Evolutionary conservation across 768 basidiomycete species (phyloP).

Genomic region (Clitopilus hobsonii): DNA sequence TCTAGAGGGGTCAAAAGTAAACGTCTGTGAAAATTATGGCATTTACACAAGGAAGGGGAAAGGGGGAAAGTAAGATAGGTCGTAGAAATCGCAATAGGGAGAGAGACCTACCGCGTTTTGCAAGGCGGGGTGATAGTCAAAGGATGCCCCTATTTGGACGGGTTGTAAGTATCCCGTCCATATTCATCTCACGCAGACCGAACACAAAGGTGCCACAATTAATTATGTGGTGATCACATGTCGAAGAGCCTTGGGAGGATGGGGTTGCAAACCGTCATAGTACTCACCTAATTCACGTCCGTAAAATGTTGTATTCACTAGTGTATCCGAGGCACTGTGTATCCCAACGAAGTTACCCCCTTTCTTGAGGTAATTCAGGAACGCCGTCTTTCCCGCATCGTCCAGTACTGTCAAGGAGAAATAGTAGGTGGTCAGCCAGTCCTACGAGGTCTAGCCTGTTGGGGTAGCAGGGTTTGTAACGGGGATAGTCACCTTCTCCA

Average conservation of each 20-base stretch:
- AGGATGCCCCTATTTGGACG: conserved; percentile 47
- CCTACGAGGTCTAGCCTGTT: neutral
- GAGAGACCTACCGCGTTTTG: conserved; percentile 53
- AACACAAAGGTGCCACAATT: neutral
- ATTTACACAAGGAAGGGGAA: neutral
- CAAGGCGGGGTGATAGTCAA: conserved; percentile 66
- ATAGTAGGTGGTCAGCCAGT: neutral
- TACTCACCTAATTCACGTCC: conserved; percentile 48
- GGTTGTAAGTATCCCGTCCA: neutral
- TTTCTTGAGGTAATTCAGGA: conserved; percentile 57
- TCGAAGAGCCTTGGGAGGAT: too few species aligned
- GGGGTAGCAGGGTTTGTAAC: neutral
- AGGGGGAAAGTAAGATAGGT: conserved; percentile 5
- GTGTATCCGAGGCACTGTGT: conserved; percentile 60
- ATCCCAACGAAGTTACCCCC: conserved; percentile 72
- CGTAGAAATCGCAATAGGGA: neutral
- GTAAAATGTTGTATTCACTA: conserved; percentile 56
- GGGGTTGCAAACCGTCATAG: too few species aligned
- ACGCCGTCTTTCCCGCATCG: conserved; percentile 49
- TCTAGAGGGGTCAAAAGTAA: conserved; percentile 29
- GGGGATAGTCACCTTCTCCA: conserved; percentile 49
- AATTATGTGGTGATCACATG: too few species aligned
- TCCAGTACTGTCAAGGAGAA: conserved; percentile 46
- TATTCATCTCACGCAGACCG: neutral
- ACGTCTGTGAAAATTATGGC: neutral